Evolutionary conservation across 108 stramenopile species (phyloP), one percentile per base, ranked within the genome.

Genomic region (Pseudonitzschia multiseries): DNA sequence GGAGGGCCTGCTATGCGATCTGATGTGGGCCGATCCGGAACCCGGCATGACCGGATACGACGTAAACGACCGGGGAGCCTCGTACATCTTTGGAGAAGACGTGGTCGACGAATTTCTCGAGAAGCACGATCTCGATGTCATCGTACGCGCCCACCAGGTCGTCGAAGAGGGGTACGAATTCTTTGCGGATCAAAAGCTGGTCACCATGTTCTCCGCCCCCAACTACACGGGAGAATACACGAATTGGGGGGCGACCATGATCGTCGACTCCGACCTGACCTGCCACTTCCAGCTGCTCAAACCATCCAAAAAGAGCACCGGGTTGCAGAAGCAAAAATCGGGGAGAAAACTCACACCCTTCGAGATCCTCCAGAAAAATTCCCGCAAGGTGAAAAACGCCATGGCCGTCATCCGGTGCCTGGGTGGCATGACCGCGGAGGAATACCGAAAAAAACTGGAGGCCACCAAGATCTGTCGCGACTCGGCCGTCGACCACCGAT

Each of bases 131-230:
- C 84, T 98, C 57, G 98, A 99, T 63, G 85, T 99, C 32, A 93
- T 99, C 74, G 97, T 96, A 81, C 83, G 98, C 46, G 98, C 97
- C 12, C 98, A 99, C 81, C 98, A 99, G 85, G 98, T 99, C 41
- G 98, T 98, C 17, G 98, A 99, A 81, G 98, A 99, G 76, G 98
- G 98, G 33, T 99, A 99, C 74, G 97, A 99, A 86, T 99, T 99
- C 84, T 99, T 99, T 72, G 97, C 97, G 1, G 84, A 89, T 52
- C 83, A 97, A 68, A 95, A 97, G 71, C 85, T 99, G 51, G 97
- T 99, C 10, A 99, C 98, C 3, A 74, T 99, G 56, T 82, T 82
- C 60, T 79, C 78, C 2, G 81, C 81, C 1, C 81, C 81, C 5
- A 82, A 82, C 60, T 82, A 82, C 71, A 77, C 76, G 29, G 81